phyloP scores from a whole-genome alignment of 345 rosid species.

The Hibiscus mutabilis region DNA sequence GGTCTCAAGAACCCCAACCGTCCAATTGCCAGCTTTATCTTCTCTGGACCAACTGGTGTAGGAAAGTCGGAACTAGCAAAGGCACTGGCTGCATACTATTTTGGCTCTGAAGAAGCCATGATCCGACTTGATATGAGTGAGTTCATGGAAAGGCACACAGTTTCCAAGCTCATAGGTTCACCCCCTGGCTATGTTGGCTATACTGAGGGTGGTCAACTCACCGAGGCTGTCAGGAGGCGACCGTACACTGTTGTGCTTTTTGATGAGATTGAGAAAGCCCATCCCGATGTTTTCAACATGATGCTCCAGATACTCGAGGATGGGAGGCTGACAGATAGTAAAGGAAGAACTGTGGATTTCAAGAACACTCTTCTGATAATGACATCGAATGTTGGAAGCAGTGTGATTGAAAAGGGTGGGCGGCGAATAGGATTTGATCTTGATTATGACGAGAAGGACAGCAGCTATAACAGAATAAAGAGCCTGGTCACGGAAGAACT shows the following conservation, averaged over 20 bases:
- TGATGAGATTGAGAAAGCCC: constrained; percentile 69
- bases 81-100: not conserved
- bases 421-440: constrained; percentile 29
- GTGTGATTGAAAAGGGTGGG: constrained; percentile 9
- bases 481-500: constrained; percentile 18
- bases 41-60: not conserved
- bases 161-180: constrained; percentile 86
- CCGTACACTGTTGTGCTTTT: constrained; percentile 85
- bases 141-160: not conserved
- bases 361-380: constrained; percentile 89
- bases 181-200: constrained; percentile 97
- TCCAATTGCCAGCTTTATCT: not conserved
- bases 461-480: constrained; percentile 82
- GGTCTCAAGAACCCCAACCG: not conserved
- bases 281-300: not conserved
- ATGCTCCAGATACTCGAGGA: not conserved
- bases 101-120: not conserved
- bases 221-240: constrained; percentile 92
- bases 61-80: not conserved
- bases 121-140: not conserved
- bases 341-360: constrained; percentile 92
- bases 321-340: constrained; percentile 14
- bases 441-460: constrained; percentile 79
- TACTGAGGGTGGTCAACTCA: constrained; percentile 89
- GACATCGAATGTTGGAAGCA: constrained; percentile 96